These are phyloP conservation scores for Kockovaella imperatae DNA, from an alignment of 768 basidiomycete species.

Conservation along the genomic window DNA sequence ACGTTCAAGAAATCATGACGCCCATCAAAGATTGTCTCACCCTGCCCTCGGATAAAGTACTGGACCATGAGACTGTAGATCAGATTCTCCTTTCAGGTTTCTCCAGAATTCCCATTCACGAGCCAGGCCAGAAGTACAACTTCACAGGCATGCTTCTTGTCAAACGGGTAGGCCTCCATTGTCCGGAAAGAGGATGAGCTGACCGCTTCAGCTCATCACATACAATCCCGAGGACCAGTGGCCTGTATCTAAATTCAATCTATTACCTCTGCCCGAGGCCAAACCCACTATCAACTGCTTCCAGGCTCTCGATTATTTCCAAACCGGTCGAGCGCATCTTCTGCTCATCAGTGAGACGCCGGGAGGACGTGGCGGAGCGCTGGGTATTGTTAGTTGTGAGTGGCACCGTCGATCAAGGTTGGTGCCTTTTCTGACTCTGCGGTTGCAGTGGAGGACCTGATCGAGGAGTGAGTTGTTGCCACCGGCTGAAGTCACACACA, in stretches of 20 bases:
- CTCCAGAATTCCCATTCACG: conserved; percentile 84
- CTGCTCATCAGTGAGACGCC: conserved; percentile 77
- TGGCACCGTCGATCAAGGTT: neutral
- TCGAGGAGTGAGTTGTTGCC: conserved; percentile 53
- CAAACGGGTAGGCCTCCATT: conserved; percentile 56
- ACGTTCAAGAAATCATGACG: conserved; percentile 69
- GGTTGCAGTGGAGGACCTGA: conserved; percentile 43
- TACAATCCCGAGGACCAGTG: conserved; percentile 73
- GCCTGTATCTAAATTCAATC: conserved; percentile 52
- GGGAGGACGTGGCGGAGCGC: conserved; percentile 69
- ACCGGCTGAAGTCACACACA: neutral
- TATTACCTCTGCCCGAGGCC: conserved; percentile 85
- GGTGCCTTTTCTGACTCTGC: neutral
- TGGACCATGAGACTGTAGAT: conserved; percentile 74
- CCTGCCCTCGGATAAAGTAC: conserved; percentile 64
- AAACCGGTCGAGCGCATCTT: conserved; percentile 90
- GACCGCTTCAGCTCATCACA: conserved; percentile 57
- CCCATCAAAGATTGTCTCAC: conserved; percentile 63
- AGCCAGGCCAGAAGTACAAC: conserved; percentile 57
- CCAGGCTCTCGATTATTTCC: conserved; percentile 87
- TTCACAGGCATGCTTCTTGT: conserved; percentile 77
- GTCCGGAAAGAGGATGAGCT: neutral
- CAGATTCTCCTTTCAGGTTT: conserved; percentile 58
- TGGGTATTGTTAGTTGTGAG: conserved; percentile 73
- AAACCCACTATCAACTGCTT: conserved; percentile 78